Conservation (phyloP, 192 early-diverging fungal genomes). For the Backusella tarrabulga region DNA sequence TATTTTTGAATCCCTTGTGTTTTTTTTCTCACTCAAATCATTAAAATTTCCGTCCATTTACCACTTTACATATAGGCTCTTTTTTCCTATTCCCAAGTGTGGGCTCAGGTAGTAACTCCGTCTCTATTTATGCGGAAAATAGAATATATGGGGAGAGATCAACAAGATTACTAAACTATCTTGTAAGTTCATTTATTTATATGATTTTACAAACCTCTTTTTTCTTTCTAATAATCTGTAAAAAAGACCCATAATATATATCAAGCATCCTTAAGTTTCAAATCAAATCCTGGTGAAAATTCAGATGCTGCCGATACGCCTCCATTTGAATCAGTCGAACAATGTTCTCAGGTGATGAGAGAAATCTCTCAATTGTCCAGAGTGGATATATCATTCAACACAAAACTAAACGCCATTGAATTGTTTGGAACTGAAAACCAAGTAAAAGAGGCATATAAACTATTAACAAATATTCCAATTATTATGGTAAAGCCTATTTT, state of each 20-base stretch:
- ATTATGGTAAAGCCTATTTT: constrained; percentile 37
- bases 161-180: constrained; percentile 60
- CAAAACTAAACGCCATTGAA: constrained; percentile 46
- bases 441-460: constrained; percentile 55
- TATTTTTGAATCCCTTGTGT: background rate
- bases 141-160: constrained; percentile 66
- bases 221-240: background rate
- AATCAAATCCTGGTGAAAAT: background rate
- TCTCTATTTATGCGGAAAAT: constrained; percentile 63
- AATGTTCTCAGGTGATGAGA: constrained; percentile 21
- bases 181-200: constrained; percentile 42
- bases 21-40: background rate
- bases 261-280: background rate
- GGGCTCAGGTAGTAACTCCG: constrained; percentile 45
- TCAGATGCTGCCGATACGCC: background rate
- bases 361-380: constrained; percentile 42
- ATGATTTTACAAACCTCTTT: background rate
- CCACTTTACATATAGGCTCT: constrained; percentile 22
- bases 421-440: constrained; percentile 64
- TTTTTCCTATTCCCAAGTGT: constrained; percentile 60
- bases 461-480: constrained; percentile 47
- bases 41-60: background rate
- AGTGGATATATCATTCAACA: constrained; percentile 57
- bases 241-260: background rate
- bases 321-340: constrained; percentile 4